Base-by-base conservation (phyloP, 106 monocot species). In the Platanthera guangdongensis region DNA sequence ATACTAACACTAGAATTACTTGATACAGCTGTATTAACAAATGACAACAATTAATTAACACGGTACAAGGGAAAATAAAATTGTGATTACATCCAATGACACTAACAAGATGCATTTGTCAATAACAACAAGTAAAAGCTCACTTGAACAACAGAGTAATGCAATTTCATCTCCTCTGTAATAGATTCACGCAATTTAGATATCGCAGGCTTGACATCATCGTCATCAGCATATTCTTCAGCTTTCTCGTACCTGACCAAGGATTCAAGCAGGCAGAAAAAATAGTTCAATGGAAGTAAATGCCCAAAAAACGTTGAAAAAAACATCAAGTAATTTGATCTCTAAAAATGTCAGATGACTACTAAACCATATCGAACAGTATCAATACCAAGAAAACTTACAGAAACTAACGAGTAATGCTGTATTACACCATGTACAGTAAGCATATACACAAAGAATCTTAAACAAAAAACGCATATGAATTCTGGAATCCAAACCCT, bases 141-240 rank as follows among this genome's bases (percentile, higher is more conserved):
- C 83, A 92, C 97, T 78, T 84, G 81, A 51, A 94, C 54, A 75
- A 85, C 45, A 4, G 87, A 85, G 74, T 73, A 73, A n/a, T 92
- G 92, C 76, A 84, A 73, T 59, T 87, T 88, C 57, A 89, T 85
- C 50, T 85, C 89, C 16, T 76, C 79, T 28, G 84, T 16, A 22
- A 84, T 55, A 48, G 78, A 70, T 55, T 84, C 88, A 78, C 80
- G 85, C 52, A 92, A 80, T 59, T 83, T 81, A 73, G 51, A 54
- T 39, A 99, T 86, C 6, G 78, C 74, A 46, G 57, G 79, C 75
- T 83, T 89, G 7, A 67, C 88, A 47, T 99, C 97, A 45, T 94
- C 97, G 75, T 99, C 97, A 51, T 99, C 97, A 5, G 97, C 87
- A 77, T 83, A 99, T 9, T 91, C 88, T 51, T 86, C 89, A 8